These are phyloP conservation scores for Bjerkandera adusta DNA, from an alignment of 1,284 basidiomycete species.

Conservation along the genomic window DNA sequence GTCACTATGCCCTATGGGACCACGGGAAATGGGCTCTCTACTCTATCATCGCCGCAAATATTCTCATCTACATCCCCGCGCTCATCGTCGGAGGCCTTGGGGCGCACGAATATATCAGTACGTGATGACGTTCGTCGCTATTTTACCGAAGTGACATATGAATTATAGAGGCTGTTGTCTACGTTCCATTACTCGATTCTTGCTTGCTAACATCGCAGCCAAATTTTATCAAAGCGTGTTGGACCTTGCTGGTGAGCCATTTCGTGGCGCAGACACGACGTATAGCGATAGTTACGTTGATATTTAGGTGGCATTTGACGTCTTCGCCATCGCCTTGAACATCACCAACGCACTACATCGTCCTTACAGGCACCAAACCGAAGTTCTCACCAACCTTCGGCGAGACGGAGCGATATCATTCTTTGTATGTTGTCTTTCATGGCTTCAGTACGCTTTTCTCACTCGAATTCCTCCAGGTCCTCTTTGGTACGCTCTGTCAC, in stretches of 20 bases:
- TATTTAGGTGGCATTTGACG: neutral
- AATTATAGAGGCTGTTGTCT: neutral
- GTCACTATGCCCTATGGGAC: neutral
- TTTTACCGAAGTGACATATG: neutral
- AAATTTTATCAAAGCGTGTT: neutral
- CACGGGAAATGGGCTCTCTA: neutral
- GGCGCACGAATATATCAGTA: neutral
- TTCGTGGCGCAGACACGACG: neutral
- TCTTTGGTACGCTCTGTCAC: too few relatives aligned
- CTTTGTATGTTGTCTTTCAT: neutral
- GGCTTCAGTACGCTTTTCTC: too few relatives aligned
- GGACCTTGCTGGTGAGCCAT: neutral
- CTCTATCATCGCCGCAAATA: neutral
- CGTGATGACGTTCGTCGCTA: too few relatives aligned
- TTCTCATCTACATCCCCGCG: conserved; percentile 2
- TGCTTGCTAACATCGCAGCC: neutral
- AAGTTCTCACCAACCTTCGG: neutral
- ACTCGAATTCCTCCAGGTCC: too few relatives aligned
- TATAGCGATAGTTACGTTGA: neutral
- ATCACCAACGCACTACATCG: neutral
- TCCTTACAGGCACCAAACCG: neutral
- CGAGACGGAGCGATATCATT: neutral
- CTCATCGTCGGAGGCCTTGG: neutral
- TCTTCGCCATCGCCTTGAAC: neutral
- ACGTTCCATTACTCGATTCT: neutral